These are phyloP conservation scores for Apostasia ramifera DNA, from an alignment of 106 monocot species.

Conservation along the genomic window DNA sequence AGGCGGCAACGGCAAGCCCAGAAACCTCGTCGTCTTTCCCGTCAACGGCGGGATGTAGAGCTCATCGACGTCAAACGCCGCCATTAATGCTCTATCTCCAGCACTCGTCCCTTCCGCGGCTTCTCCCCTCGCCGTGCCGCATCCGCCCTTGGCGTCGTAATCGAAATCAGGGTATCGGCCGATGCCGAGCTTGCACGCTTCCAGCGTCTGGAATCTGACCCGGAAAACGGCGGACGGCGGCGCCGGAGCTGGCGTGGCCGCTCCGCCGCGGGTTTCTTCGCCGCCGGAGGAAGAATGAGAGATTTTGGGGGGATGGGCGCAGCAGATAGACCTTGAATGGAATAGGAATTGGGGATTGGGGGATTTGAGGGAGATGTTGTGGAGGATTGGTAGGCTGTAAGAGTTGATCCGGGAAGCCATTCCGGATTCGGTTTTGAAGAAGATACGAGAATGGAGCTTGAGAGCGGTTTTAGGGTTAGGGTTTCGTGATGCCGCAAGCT, in stretches of 20 bases:
- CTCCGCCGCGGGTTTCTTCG: not conserved
- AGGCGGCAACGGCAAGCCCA: conserved; percentile 84
- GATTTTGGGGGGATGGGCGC: not conserved
- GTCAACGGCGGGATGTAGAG: conserved; percentile 67
- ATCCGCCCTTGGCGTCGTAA: conserved; percentile 15
- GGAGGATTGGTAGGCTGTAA: not conserved
- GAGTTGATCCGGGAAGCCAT: not conserved
- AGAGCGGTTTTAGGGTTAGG: not conserved
- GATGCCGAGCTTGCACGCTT: conserved; percentile 24
- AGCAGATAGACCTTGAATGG: not conserved
- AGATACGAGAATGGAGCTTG: not conserved
- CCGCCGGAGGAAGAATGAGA: not conserved
- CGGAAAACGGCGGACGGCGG: not conserved
- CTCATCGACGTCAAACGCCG: conserved; percentile 39
- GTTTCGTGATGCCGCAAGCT: too few relatives aligned
- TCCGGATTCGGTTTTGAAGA: not conserved
- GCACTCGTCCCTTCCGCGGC: not conserved
- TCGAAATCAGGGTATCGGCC: conserved; percentile 18
- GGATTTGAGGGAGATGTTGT: not conserved
- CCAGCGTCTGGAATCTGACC: conserved; percentile 13
- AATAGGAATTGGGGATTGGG: not conserved
- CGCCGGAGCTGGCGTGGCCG: not conserved
- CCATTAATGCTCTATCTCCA: conserved; percentile 4
- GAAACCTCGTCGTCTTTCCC: conserved; percentile 69
- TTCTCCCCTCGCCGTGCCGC: conserved; percentile 12